These are phyloP conservation scores for Aspergillus terreus DNA, from an alignment of 2,329 filamentous ascomycete genomes.

Conservation along the genomic window DNA sequence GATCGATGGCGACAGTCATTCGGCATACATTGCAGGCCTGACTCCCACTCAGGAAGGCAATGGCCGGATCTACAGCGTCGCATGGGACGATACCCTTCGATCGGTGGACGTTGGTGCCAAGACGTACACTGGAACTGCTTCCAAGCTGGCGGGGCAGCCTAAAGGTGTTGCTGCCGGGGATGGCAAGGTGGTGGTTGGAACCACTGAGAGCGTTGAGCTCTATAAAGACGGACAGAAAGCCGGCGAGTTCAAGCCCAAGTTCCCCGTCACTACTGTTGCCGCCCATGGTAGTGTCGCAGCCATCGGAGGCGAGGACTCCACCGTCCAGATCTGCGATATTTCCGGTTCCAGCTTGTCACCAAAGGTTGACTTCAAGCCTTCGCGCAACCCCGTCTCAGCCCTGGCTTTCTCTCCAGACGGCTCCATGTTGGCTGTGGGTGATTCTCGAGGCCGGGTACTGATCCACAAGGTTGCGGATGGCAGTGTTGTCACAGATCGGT, in stretches of 20 bases:
- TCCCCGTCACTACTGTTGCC: conserved; percentile 67
- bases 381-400: conserved; percentile 69
- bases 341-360: conserved; percentile 54
- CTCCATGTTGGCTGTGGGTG: conserved; percentile 75
- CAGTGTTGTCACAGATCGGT: conserved; percentile 74
- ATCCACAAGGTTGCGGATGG: conserved; percentile 68
- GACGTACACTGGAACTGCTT: conserved; percentile 67
- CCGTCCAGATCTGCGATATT: conserved; percentile 69
- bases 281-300: conserved; percentile 66
- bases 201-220: conserved; percentile 57
- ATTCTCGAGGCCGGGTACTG: conserved; percentile 79
- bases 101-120: conserved; percentile 70
- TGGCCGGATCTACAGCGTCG: conserved; percentile 74
- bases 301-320: conserved; percentile 70
- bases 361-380: conserved; percentile 59
- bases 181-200: conserved; percentile 56
- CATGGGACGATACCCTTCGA: conserved; percentile 90
- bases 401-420: conserved; percentile 80
- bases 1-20: conserved; percentile 77
- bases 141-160: conserved; percentile 73
- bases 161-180: conserved; percentile 63
- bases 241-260: conserved; percentile 59
- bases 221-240: conserved; percentile 57
- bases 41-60: conserved; percentile 49
- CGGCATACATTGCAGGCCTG: conserved; percentile 80